Conservation (phyloP, 768 basidiomycete species). For the Sistotremastrum suecicum region DNA sequence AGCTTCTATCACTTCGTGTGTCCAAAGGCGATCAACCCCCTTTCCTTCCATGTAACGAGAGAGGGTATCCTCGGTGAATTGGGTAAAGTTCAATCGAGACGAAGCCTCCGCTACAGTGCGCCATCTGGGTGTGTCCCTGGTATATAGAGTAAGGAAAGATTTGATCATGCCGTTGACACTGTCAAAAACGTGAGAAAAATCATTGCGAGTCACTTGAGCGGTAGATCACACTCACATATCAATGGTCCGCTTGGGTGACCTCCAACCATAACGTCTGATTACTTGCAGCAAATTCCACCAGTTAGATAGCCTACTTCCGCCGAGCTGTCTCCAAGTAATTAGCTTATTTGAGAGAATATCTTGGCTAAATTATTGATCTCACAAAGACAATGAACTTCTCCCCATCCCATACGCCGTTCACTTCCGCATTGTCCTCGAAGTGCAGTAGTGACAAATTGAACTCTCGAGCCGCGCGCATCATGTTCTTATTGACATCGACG, state of each 20-base stretch:
- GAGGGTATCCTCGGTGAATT: conserved; percentile 38
- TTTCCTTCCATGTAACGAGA: conserved; percentile 40
- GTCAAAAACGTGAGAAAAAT: conserved; percentile 1
- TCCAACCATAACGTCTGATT: conserved; percentile 64
- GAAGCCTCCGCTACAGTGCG: no score
- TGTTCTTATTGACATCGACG: conserved; percentile 56
- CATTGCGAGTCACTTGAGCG: background rate
- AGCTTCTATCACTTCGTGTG: conserved; percentile 63
- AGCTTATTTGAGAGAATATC: conserved; percentile 18
- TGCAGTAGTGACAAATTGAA: conserved; percentile 51
- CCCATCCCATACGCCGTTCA: conserved; percentile 70
- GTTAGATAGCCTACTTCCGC: conserved; percentile 11
- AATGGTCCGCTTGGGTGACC: conserved; percentile 42
- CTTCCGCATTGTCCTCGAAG: conserved; percentile 32
- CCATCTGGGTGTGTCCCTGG: conserved; percentile 41
- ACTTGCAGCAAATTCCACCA: conserved; percentile 70
- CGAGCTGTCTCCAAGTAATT: conserved; percentile 21
- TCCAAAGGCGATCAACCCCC: conserved; percentile 44
- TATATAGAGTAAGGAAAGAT: conserved; percentile 42
- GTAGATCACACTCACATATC: conserved; percentile 27
- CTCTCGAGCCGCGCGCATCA: conserved; percentile 62
- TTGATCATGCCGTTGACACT: conserved; percentile 46
- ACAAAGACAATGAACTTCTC: conserved; percentile 52
- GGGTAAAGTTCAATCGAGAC: conserved; percentile 29
- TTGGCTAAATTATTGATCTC: conserved; percentile 10